Evolutionary conservation across 768 basidiomycete species (phyloP).

Genomic region (Exidia glandulosa): DNA sequence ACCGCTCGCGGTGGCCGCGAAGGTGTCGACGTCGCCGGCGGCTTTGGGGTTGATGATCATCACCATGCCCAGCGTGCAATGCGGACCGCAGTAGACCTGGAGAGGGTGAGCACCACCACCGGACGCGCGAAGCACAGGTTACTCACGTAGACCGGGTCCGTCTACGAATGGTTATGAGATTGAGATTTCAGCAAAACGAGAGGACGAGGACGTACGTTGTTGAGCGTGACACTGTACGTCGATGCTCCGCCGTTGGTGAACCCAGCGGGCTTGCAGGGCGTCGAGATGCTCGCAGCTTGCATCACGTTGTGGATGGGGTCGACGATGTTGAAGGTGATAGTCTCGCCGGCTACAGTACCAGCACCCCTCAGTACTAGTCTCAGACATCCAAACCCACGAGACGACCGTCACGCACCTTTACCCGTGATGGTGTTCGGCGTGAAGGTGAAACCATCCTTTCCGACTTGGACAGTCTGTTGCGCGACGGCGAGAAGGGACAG

Average conservation of each 20-base stretch:
- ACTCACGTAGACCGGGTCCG: no score
- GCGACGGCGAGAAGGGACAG: background rate
- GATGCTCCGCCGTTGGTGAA: background rate
- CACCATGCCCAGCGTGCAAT: background rate
- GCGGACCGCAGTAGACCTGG: background rate
- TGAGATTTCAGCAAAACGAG: background rate
- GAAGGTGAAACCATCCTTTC: background rate
- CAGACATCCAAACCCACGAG: background rate
- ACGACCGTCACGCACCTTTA: background rate
- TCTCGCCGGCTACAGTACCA: background rate
- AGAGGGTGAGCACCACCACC: background rate
- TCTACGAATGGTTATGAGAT: background rate
- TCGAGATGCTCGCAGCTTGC: background rate
- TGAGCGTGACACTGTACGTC: background rate
- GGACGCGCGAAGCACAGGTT: no score
- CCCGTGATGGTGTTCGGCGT: background rate
- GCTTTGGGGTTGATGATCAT: background rate
- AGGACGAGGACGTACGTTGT: background rate
- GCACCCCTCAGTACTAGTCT: no score
- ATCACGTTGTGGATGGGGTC: background rate
- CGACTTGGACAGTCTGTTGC: background rate
- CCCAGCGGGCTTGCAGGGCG: background rate
- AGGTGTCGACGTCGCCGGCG: background rate
- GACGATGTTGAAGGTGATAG: background rate
- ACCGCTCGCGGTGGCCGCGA: background rate